These are phyloP conservation scores for Aethionema arabicum DNA, from an alignment of 345 rosid genomes.

Conservation along the genomic window DNA sequence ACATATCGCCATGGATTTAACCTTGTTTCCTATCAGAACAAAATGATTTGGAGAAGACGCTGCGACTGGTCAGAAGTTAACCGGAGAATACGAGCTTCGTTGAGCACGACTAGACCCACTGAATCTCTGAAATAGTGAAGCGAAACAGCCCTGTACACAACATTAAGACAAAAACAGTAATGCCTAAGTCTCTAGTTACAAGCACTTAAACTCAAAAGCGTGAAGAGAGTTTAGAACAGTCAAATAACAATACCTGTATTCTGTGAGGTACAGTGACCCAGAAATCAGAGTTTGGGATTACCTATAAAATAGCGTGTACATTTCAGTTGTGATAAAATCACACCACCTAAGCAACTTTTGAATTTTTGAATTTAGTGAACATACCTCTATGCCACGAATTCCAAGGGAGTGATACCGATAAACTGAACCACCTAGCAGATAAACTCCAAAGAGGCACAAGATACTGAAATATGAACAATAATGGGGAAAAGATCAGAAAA, in stretches of 20 bases:
- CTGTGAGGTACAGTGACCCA: slow-evolving; percentile 80
- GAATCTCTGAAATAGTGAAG: slow-evolving; percentile 53
- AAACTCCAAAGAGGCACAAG: slow-evolving; percentile 72
- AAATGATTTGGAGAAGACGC: slow-evolving; percentile 18
- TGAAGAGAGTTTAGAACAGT: slow-evolving; percentile 10
- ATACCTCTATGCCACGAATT: slow-evolving; percentile 68
- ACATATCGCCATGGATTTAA: slow-evolving; percentile 14
- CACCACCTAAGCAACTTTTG: slow-evolving; percentile 17
- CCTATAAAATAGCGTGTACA: slow-evolving; percentile 41
- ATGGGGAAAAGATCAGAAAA: slow-evolving; percentile 24
- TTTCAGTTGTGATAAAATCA: slow-evolving; percentile 13
- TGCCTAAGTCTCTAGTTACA: not conserved
- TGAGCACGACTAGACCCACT: slow-evolving; percentile 62
- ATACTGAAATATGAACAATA: slow-evolving; percentile 44
- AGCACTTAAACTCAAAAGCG: not conserved
- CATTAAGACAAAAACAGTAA: slow-evolving; percentile 15
- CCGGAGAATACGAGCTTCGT: slow-evolving; percentile 63
- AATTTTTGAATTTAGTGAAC: slow-evolving; percentile 24
- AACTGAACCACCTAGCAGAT: slow-evolving; percentile 63
- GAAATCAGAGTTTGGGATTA: slow-evolving; percentile 74
- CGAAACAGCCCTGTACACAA: slow-evolving; percentile 52
- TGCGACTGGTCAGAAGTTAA: slow-evolving; percentile 53
- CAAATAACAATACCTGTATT: slow-evolving; percentile 52
- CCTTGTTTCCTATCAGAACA: slow-evolving; percentile 22
- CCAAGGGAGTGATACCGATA: slow-evolving; percentile 76